phyloP scores from a whole-genome alignment of 2,329 filamentous ascomycete species.

The Trichoderma sp. region DNA sequence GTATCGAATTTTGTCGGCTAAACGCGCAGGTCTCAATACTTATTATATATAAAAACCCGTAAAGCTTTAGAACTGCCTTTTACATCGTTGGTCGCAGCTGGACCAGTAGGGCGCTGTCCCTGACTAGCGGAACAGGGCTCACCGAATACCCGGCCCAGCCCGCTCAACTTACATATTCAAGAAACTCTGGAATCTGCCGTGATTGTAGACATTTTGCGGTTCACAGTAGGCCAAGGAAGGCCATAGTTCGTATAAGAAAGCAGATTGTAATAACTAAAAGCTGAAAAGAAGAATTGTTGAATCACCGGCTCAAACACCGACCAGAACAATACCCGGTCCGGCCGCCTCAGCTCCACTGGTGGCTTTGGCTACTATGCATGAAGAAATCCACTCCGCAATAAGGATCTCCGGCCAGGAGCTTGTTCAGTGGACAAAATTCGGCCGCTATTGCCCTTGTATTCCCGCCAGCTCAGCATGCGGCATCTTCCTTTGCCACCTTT shows the following conservation, averaged over 20 bases:
- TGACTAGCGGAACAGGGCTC: not conserved
- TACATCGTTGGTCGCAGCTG: not conserved
- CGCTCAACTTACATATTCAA: not conserved
- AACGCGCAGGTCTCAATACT: not conserved
- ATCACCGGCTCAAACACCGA: not conserved
- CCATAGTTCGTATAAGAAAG: not conserved
- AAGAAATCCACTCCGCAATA: not conserved
- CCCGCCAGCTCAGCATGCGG: not conserved
- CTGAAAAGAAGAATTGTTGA: not conserved
- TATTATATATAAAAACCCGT: not conserved
- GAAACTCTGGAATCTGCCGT: no score
- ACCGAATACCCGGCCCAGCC: not conserved
- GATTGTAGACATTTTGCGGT: not conserved
- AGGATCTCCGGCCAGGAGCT: not conserved
- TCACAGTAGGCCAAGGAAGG: not conserved
- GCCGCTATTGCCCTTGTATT: constrained; percentile 1
- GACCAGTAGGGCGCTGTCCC: not conserved
- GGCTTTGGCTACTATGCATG: not conserved
- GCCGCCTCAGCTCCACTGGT: not conserved
- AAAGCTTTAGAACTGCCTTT: not conserved
- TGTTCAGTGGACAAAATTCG: not conserved
- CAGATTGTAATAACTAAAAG: not conserved
- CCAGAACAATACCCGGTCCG: not conserved
- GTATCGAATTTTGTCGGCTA: not conserved
- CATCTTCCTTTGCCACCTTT: not conserved